phyloP scores from a whole-genome alignment of 768 basidiomycete species.

The Heimioporus sp. region DNA sequence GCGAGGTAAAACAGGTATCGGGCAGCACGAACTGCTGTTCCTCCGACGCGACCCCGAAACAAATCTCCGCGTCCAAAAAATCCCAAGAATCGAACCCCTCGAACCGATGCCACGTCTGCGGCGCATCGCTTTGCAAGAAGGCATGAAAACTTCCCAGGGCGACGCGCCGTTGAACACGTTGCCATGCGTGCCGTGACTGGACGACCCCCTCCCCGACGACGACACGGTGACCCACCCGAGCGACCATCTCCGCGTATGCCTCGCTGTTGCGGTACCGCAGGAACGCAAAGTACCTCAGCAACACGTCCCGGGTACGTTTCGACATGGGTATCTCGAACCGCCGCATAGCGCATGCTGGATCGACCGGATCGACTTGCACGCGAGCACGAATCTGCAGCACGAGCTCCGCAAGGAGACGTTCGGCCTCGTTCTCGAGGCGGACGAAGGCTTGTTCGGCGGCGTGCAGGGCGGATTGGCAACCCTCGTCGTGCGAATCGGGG shows the following conservation, averaged over 20 bases:
- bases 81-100: constrained; percentile 44
- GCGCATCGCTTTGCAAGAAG: constrained; percentile 22
- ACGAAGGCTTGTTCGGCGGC: constrained; percentile 45
- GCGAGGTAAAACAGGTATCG: constrained; percentile 51
- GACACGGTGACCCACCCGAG: constrained; percentile 22
- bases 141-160: constrained; percentile 27
- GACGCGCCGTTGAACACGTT: constrained; percentile 26
- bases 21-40: constrained; percentile 57
- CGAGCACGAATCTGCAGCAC: constrained; percentile 28
- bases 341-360: not conserved
- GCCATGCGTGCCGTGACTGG: constrained; percentile 23
- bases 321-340: constrained; percentile 23
- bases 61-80: constrained; percentile 48
- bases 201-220: constrained; percentile 21
- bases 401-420: constrained; percentile 37
- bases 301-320: constrained; percentile 31
- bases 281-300: constrained; percentile 53
- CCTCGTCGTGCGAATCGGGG: constrained; percentile 30
- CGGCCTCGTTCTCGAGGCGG: constrained; percentile 42
- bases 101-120: constrained; percentile 6
- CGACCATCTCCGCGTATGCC: constrained; percentile 42
- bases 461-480: constrained; percentile 35
- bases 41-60: constrained; percentile 51
- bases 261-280: constrained; percentile 57
- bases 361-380: not conserved